Evolutionary conservation across 495 filamentous ascomycete genomes (phyloP).

Genomic region (Evernia prunastri): DNA sequence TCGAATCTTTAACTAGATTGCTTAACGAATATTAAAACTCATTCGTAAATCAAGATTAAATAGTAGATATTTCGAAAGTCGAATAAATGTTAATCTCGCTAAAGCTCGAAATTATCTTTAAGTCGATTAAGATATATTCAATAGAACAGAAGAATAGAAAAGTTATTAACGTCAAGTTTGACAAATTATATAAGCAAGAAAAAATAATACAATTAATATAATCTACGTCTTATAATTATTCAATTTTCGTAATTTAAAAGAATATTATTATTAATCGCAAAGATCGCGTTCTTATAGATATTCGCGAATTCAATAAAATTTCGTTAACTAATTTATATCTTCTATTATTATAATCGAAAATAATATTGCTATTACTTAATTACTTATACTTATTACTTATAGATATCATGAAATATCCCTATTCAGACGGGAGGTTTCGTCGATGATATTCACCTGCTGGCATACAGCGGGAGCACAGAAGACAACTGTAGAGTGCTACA

Average conservation of each 20-base stretch:
- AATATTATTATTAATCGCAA: background rate
- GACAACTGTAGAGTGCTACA: too few species aligned
- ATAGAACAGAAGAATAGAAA: slow-evolving; percentile 11
- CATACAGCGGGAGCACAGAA: too few species aligned
- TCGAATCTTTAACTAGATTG: background rate
- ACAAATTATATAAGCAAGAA: slow-evolving; percentile 19
- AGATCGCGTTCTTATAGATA: slow-evolving; percentile 5
- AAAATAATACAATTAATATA: slow-evolving; percentile 10
- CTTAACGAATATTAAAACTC: slow-evolving; percentile 7
- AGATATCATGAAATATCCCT: too few species aligned
- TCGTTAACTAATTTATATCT: slow-evolving; percentile 3
- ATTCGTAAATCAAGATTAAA: background rate
- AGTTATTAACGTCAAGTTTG: slow-evolving; percentile 19
- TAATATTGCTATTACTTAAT: background rate
- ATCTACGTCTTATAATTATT: slow-evolving; percentile 9
- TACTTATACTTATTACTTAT: background rate
- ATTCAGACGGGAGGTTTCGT: too few species aligned
- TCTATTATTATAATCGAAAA: slow-evolving; percentile 8
- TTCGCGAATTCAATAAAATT: slow-evolving; percentile 14
- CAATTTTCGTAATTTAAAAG: slow-evolving; percentile 21
- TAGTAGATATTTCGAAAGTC: background rate
- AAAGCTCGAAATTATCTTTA: background rate
- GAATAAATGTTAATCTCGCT: slow-evolving; percentile 4
- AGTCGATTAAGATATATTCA: background rate
- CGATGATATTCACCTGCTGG: too few species aligned